Base-by-base conservation (phyloP, 805 yeast species). In the Zygoascus tannicola region DNA sequence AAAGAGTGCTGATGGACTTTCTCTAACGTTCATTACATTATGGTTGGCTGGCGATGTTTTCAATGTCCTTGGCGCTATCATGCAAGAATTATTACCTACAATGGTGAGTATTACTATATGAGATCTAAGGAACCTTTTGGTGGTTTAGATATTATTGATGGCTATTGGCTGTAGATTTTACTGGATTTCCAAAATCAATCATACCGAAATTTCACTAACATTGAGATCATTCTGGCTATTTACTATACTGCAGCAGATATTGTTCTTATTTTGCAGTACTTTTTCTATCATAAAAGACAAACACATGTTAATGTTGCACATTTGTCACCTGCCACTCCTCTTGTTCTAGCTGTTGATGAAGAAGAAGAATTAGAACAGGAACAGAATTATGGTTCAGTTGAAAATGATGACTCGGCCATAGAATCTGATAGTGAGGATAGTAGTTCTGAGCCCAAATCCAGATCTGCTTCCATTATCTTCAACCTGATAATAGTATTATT, bases 1-100 rank as follows among this genome's bases (percentile, higher is more conserved):
- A 57, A 80, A 85, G 61, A 78, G 87, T 30, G 79, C 95, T 4
- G 97, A 92, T 44, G 97, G 97, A 4, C 71, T 92, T 16, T 87
- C 97, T 5, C 64, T 88, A 33, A 68, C 84, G 50, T 92, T 92
- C 63, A 85, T 92, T 18, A 74, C 86, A 5, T 70, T 92, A 21
- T 92, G 98, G 98, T 70, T 92, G 21, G 76, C 82, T 1, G 98
- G 97, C 38, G 98, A 92, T 63, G 76, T 90, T 0, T 90, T 92
- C 67, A 92, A 92, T 57, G 90, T 90, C 12, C 62, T 90, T 21
- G 98, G 98, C 5, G 88, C 96, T 1, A 69, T 88, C 3, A 62
- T 88, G 52, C 97, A 92, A 64, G 85, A 87, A 10, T 87, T 90
- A 1, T 69, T 92, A 50, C 95, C 96, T 20, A 92, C 98, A 0